Evolutionary conservation across 139 green algal species (phyloP).

Genomic region (Deuterostichococcus epilithicus): DNA sequence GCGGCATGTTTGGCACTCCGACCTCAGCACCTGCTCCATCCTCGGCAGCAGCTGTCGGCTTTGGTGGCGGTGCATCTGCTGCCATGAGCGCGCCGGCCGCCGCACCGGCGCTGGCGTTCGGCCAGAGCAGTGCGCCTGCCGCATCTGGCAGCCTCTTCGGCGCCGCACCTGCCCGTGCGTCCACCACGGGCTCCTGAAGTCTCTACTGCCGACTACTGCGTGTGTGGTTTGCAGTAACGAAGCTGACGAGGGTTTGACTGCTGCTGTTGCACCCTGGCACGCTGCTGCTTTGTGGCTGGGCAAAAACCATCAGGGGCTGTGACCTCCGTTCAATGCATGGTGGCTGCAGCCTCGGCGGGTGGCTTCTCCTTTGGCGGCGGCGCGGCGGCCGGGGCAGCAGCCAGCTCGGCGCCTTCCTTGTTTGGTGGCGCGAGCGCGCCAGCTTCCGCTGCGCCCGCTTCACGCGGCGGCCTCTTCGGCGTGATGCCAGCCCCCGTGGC

Average conservation of each 20-base stretch:
- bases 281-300: too few relatives aligned
- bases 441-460: neutral
- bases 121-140: neutral
- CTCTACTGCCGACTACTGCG: too few relatives aligned
- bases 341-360: too few relatives aligned
- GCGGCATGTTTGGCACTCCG: neutral
- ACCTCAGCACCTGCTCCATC: neutral
- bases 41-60: neutral
- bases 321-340: too few relatives aligned
- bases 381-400: neutral
- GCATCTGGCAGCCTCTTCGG: neutral
- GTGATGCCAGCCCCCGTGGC: neutral
- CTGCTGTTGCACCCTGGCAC: too few relatives aligned
- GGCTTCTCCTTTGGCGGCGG: neutral
- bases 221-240: too few relatives aligned
- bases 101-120: neutral
- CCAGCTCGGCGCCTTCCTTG: conserved; percentile 8
- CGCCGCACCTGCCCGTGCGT: neutral
- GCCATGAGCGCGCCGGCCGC: neutral
- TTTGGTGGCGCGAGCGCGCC: neutral
- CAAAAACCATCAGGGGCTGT: too few relatives aligned
- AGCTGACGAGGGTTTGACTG: too few relatives aligned
- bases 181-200: too few relatives aligned
- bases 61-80: neutral
- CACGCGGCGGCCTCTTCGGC: neutral